phyloP scores from a whole-genome alignment of 768 basidiomycete genomes.

The Rossbeevera mucosa region DNA sequence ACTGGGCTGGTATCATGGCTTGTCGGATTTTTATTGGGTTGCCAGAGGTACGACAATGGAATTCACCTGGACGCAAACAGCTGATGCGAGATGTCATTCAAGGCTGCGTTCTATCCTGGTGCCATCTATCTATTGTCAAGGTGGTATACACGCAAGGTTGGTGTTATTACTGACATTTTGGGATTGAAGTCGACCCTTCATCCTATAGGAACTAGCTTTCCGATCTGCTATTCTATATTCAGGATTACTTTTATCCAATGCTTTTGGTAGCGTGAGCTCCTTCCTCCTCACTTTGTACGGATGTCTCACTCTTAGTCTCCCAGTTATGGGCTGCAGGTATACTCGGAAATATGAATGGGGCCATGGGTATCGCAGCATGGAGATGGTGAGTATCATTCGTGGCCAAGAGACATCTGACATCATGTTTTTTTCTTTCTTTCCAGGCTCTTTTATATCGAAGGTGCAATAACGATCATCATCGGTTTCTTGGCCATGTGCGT shows the following conservation, averaged over 20 bases:
- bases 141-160: slow-evolving; percentile 47
- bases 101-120: slow-evolving; percentile 66
- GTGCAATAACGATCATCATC: slow-evolving; percentile 56
- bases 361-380: slow-evolving; percentile 65
- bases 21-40: slow-evolving; percentile 61
- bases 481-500: slow-evolving; percentile 50
- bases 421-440: not conserved
- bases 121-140: slow-evolving; percentile 44
- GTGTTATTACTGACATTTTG: not conserved
- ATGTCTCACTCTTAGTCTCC: not conserved
- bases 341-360: slow-evolving; percentile 63
- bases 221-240: slow-evolving; percentile 57
- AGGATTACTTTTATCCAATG: slow-evolving; percentile 59
- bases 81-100: not conserved
- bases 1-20: slow-evolving; percentile 49
- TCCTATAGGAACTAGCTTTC: slow-evolving; percentile 56
- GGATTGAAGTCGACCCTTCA: not conserved
- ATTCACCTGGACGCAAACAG: not conserved
- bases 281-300: not conserved
- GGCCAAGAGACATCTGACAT: not conserved
- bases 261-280: slow-evolving; percentile 54
- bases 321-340: slow-evolving; percentile 75
- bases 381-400: slow-evolving; percentile 44
- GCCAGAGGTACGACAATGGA: slow-evolving; percentile 40
- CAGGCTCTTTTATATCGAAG: slow-evolving; percentile 72